phyloP scores from a whole-genome alignment of 371 early-diverging fungal species.

The Mucor lusitanicus region DNA sequence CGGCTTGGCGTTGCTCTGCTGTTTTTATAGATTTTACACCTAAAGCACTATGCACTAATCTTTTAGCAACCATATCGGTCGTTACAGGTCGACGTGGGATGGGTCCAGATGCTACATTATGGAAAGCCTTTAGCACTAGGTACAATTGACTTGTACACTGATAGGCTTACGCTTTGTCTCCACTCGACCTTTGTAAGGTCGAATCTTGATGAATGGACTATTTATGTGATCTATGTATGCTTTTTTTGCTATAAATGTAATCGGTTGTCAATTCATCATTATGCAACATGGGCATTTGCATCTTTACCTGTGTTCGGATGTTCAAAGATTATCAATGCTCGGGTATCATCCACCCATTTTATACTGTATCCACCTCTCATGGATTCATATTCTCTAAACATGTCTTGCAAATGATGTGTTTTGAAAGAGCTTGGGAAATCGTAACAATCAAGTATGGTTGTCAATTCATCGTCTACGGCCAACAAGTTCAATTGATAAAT shows the following conservation, averaged over 20 bases:
- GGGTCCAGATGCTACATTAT: conserved; percentile 13
- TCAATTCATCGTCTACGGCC: conserved; percentile 31
- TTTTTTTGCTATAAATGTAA: conserved; percentile 37
- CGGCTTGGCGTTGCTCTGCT: conserved; percentile 48
- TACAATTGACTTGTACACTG: no score
- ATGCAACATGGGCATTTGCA: neutral
- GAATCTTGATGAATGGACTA: conserved; percentile 20
- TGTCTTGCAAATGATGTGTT: conserved; percentile 56
- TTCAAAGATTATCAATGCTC: conserved; percentile 72
- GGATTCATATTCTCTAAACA: conserved; percentile 54
- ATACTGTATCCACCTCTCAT: conserved; percentile 71
- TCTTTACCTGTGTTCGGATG: conserved; percentile 63
- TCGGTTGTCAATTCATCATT: neutral
- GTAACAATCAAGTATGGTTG: conserved; percentile 49
- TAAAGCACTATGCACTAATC: conserved; percentile 53
- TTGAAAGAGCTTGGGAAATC: conserved; percentile 58
- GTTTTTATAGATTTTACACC: conserved; percentile 45
- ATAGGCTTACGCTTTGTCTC: conserved; percentile 6
- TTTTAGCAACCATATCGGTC: conserved; percentile 55
- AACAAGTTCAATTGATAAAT: neutral
- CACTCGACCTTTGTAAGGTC: conserved; percentile 27
- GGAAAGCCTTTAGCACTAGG: neutral
- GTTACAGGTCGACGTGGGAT: conserved; percentile 46
- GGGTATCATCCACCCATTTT: conserved; percentile 73
- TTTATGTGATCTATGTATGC: conserved; percentile 35